Conservation (phyloP, 75 land plant species). For the Chamaecyparis obtusa region DNA sequence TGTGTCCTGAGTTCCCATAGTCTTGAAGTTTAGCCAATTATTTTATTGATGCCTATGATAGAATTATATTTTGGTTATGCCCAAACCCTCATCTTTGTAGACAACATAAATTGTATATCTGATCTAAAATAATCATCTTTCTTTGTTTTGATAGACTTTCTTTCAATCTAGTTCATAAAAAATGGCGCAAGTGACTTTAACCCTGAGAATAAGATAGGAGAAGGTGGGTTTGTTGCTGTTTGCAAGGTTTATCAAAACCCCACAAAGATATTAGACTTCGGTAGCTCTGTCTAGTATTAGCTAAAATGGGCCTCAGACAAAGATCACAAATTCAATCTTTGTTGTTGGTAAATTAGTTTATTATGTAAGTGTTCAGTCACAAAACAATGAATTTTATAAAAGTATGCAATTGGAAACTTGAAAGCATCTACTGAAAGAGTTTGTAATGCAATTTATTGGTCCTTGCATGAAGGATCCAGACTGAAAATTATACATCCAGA, state of each 20-base stretch:
- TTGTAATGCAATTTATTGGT: not conserved
- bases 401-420: not conserved
- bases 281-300: not conserved
- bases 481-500: conserved; percentile 24
- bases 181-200: conserved; percentile 51
- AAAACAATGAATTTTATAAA: not conserved
- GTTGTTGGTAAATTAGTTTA: not conserved
- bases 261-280: not conserved
- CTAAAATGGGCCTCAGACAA: not conserved
- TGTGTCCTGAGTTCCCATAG: not conserved
- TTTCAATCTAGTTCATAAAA: conserved; percentile 40
- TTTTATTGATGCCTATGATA: not conserved
- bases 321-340: not conserved
- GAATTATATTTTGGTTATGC: not conserved
- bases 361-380: not conserved
- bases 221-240: conserved; percentile 69
- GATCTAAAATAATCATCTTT: not conserved
- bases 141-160: not conserved
- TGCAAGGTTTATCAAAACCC: conserved; percentile 36
- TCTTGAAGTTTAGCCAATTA: not conserved
- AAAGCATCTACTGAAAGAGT: not conserved
- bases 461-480: conserved; percentile 33
- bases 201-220: conserved; percentile 51
- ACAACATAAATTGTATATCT: not conserved
- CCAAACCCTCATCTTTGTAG: not conserved